phyloP scores from a whole-genome alignment of 2,329 filamentous ascomycete species.

The Thermochaetoides dissita region DNA sequence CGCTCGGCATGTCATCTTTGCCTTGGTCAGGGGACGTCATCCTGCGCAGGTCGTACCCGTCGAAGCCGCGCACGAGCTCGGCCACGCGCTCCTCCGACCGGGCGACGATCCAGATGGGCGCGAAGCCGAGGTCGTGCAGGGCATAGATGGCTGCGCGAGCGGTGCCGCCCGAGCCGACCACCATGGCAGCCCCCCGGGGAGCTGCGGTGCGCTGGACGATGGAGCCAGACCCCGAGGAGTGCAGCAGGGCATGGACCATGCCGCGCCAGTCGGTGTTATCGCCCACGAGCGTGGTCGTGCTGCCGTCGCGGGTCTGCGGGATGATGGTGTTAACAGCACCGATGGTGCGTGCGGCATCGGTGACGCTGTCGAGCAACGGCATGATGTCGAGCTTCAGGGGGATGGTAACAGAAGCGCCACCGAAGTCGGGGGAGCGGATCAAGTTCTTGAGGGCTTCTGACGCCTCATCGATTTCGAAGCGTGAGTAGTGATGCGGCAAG shows the following conservation, averaged over 20 bases:
- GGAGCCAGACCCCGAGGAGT: conserved; percentile 34
- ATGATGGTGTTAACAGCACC: conserved; percentile 93
- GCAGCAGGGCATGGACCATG: conserved; percentile 67
- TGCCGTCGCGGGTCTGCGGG: conserved; percentile 28
- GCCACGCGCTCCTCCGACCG: conserved; percentile 57
- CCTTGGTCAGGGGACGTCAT: conserved; percentile 40
- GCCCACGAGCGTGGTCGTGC: conserved; percentile 45
- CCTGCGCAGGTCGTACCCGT: conserved; percentile 55
- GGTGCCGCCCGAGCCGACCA: conserved; percentile 85
- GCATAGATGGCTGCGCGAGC: conserved; percentile 84
- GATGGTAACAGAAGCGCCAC: conserved; percentile 90
- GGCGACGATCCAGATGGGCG: conserved; percentile 75
- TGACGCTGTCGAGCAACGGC: conserved; percentile 63
- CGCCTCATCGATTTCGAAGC: conserved; percentile 58
- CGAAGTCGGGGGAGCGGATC: conserved; percentile 62
- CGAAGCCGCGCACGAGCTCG: conserved; percentile 58
- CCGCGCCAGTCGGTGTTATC: conserved; percentile 95
- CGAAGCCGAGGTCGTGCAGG: conserved; percentile 68
- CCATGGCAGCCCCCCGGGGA: conserved; percentile 46
- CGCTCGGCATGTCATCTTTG: conserved; percentile 40
- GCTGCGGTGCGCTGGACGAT: conserved; percentile 27
- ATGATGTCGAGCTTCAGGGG: conserved; percentile 87
- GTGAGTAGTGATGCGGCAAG: conserved; percentile 69
- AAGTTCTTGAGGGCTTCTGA: conserved; percentile 43
- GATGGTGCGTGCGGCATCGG: conserved; percentile 65